Evolutionary conservation across 202 grass and related monocot genomes (phyloP).

Genomic region (Eragrostis tef): DNA sequence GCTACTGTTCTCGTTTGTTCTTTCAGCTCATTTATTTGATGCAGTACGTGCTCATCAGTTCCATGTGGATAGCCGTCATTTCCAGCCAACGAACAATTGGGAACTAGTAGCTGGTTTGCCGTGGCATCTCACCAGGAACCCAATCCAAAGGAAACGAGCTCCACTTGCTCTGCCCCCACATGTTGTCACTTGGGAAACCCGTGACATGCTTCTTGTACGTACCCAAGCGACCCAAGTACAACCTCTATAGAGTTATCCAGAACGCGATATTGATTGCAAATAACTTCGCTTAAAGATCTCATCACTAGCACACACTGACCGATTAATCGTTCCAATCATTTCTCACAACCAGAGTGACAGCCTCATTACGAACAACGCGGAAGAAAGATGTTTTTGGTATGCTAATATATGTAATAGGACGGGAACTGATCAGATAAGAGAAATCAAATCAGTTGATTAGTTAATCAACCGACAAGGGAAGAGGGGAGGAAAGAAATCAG

Average conservation of each 20-base stretch:
- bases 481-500: neutral
- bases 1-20: neutral
- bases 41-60: neutral
- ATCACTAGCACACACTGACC: neutral
- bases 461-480: neutral
- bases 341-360: neutral
- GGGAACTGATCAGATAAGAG: neutral
- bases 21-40: neutral
- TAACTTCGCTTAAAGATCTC: conserved; percentile 4
- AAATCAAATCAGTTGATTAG: neutral
- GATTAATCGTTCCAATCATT: neutral
- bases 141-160: conserved; percentile 2
- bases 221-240: conserved; percentile 8
- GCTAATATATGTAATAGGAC: neutral
- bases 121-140: neutral
- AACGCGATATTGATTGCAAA: neutral
- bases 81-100: neutral
- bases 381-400: neutral
- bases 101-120: conserved; percentile 18
- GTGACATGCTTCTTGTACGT: conserved; percentile 25
- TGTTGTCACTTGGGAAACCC: conserved; percentile 28
- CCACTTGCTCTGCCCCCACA: conserved; percentile 2
- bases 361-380: neutral
- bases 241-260: neutral
- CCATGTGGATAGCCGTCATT: neutral